Base-by-base conservation (phyloP, 805 yeast species). In the Candida broadrunensis region DNA sequence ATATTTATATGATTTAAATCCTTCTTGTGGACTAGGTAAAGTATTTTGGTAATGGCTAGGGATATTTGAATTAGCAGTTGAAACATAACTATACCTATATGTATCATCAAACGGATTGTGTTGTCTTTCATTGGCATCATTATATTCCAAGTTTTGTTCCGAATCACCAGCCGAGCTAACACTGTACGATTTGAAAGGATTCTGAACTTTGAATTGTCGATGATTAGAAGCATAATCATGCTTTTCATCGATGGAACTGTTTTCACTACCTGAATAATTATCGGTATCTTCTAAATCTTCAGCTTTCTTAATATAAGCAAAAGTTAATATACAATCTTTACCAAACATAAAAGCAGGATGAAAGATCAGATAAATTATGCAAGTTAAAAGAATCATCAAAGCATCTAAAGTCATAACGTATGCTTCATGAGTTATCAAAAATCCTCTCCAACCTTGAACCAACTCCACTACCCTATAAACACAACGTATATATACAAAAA, bases 401-500 rank as follows among this genome's bases (percentile, higher is more conserved):
- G 58, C 69, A 36, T 65, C 70, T 23, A 64, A 45, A 1, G 56
- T 47, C 51, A 61, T 43, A 1, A 85, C 65, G 54, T 80, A 59
- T 3, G 68, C 55, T 3, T 73, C 55, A 20, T 61, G 60, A 2
- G 71, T 66, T 36, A 85, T 83, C 50, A 88, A 64, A 42, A 60
- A 68, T 1, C 95, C 91, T 5, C 54, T 44, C 84, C 90, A 86
- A 12, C 90, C 91, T 53, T 81, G 79, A 2, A 80, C 60, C 43
- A 88, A 67, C 60, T 88, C 96, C 29, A 77, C 72, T 23, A 86
- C 72, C 55, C 96, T 75, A 61, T 85, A 88, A 32, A 81, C 66
- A 48, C 90, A 84, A 54, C 96, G 75, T 21, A 78, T 66, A 46
- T 76, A 81, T 18, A 88, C 71, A 33, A 79, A 71, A 2, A 76